These are phyloP conservation scores for Isatis lusitanica DNA, from an alignment of 441 rosid genomes.

Conservation along the genomic window DNA sequence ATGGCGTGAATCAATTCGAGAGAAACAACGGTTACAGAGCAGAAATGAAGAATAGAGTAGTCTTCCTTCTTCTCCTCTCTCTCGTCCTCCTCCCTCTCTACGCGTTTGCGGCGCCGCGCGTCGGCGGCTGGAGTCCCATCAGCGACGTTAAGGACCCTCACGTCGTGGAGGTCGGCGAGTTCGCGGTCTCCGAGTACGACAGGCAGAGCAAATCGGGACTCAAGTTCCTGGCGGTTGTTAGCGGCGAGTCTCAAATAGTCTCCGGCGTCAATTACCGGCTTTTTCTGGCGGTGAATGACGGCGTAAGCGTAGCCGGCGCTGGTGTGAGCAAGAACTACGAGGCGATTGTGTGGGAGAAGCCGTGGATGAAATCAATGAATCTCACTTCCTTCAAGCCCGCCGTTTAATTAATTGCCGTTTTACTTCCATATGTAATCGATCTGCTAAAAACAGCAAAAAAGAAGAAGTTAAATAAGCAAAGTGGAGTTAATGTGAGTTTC, in stretches of 20 bases:
- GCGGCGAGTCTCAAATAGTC: slow-evolving; percentile 71
- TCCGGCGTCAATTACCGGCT: slow-evolving; percentile 56
- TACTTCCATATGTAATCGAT: slow-evolving; percentile 3
- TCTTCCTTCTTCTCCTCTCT: not conserved
- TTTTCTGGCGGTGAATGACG: slow-evolving; percentile 36
- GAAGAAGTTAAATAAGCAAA: not conserved
- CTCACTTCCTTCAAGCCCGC: slow-evolving; percentile 51
- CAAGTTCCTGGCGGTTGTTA: slow-evolving; percentile 39
- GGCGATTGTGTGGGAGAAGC: slow-evolving; percentile 70
- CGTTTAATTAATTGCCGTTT: not conserved
- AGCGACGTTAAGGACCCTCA: slow-evolving; percentile 42
- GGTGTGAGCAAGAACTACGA: slow-evolving; percentile 33
- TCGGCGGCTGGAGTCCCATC: slow-evolving; percentile 58
- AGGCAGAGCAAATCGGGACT: slow-evolving; percentile 28
- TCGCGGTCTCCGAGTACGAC: slow-evolving; percentile 53
- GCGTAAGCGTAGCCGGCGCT: not conserved
- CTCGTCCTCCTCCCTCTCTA: slow-evolving; percentile 25
- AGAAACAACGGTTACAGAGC: not conserved
- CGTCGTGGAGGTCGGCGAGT: slow-evolving; percentile 46
- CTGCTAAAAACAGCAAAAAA: not conserved
- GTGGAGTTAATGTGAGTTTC: not conserved
- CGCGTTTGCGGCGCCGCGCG: not conserved
- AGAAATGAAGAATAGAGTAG: not conserved
- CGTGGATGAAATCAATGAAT: slow-evolving; percentile 44
- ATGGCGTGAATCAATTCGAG: not conserved